phyloP scores from a whole-genome alignment of 2,329 filamentous ascomycete genomes.

The Colletotrichum paranaense region DNA sequence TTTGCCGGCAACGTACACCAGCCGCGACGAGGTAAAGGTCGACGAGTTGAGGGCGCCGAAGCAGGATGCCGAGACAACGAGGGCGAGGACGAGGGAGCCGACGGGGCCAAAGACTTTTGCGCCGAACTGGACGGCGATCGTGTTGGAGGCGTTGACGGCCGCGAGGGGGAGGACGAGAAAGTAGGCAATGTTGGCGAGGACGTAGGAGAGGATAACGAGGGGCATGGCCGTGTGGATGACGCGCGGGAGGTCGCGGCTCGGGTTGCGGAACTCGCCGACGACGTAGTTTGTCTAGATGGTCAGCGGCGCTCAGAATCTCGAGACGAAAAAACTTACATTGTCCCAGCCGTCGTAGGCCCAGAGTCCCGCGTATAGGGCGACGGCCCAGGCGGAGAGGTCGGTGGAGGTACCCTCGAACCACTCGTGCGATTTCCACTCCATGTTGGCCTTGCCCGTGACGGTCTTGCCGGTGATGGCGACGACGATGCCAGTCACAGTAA shows the following conservation, averaged over 20 bases:
- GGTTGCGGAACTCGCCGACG: slow-evolving; percentile 95
- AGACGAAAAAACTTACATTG: slow-evolving; percentile 73
- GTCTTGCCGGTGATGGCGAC: slow-evolving; percentile 89
- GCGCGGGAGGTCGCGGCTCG: slow-evolving; percentile 86
- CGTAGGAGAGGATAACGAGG: slow-evolving; percentile 88
- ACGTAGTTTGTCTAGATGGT: slow-evolving; percentile 88
- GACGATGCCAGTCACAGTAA: slow-evolving; percentile 88
- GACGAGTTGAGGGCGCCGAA: slow-evolving; percentile 95
- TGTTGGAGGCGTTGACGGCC: slow-evolving; percentile 88
- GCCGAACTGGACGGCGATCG: slow-evolving; percentile 95
- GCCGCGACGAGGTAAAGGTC: slow-evolving; percentile 90
- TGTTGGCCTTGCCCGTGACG: slow-evolving; percentile 77
- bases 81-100: slow-evolving; percentile 85
- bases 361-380: slow-evolving; percentile 92
- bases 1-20: slow-evolving; percentile 94
- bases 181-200: slow-evolving; percentile 92
- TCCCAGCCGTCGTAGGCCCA: slow-evolving; percentile 99
- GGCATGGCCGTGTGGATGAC: slow-evolving; percentile 98
- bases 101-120: slow-evolving; percentile 87
- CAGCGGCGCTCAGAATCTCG: slow-evolving; percentile 25
- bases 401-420: slow-evolving; percentile 91
- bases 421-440: slow-evolving; percentile 85
- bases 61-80: slow-evolving; percentile 91
- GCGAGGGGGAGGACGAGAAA: slow-evolving; percentile 89
- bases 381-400: slow-evolving; percentile 87